Percentiles rank a stretch among this genome's conserved stretches.
phyloP scores from a whole-genome alignment of 78 protist genomes.

The Creolimax fragrantissima region DNA sequence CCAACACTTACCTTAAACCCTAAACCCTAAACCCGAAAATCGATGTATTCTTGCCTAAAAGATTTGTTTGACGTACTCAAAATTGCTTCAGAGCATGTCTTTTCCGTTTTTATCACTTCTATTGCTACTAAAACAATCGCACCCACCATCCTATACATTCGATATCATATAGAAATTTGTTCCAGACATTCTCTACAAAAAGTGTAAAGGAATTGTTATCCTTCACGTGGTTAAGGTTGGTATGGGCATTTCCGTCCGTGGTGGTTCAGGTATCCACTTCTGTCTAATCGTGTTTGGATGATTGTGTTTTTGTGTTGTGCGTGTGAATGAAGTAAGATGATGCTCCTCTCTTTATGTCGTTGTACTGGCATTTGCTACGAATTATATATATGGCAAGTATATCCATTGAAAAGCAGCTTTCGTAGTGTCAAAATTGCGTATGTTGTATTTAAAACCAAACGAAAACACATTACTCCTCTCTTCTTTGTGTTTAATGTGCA shows the following conservation, averaged over 20 bases:
- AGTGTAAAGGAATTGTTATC: not conserved
- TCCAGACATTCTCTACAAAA: not conserved
- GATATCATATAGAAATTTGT: conserved; percentile 1
- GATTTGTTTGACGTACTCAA: not conserved
- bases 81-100: not conserved
- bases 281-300: too few relatives aligned
- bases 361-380: too few relatives aligned
- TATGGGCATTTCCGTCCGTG: not conserved
- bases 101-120: not conserved
- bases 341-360: too few relatives aligned
- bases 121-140: not conserved
- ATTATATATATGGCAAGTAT: too few relatives aligned
- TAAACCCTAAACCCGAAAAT: not conserved
- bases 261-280: not conserved
- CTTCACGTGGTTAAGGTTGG: not conserved
- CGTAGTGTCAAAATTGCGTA: too few relatives aligned
- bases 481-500: too few relatives aligned
- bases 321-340: too few relatives aligned
- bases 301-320: too few relatives aligned
- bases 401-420: too few relatives aligned
- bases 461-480: too few relatives aligned
- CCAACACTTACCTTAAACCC: not conserved
- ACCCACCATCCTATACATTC: too few relatives aligned
- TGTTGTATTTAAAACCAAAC: too few relatives aligned
- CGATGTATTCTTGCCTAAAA: not conserved